These are phyloP conservation scores for Amanita jacksonii DNA, from an alignment of 768 basidiomycete genomes.

Conservation along the genomic window DNA sequence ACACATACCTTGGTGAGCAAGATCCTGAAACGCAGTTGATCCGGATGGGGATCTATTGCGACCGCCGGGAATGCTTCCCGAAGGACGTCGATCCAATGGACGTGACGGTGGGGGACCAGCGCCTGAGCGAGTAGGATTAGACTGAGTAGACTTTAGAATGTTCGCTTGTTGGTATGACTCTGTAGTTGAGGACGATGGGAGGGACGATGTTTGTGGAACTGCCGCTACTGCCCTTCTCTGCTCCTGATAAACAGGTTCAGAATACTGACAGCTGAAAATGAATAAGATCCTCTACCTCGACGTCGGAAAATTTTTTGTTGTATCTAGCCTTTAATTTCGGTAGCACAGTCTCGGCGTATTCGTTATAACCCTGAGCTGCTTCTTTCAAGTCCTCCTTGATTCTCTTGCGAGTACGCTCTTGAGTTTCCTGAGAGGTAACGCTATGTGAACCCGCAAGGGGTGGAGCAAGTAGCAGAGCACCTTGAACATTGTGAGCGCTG, in stretches of 20 bases:
- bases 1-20: conserved; percentile 68
- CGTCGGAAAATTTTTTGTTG: conserved; percentile 76
- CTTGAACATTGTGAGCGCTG: conserved; percentile 56
- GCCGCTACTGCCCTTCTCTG: conserved; percentile 43
- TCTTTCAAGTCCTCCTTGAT: conserved; percentile 88
- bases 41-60: conserved; percentile 75
- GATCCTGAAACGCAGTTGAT: conserved; percentile 76
- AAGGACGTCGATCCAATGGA: conserved; percentile 67
- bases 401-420: conserved; percentile 84
- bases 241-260: conserved; percentile 36
- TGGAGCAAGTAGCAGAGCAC: conserved; percentile 17
- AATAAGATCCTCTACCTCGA: conserved; percentile 47
- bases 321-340: conserved; percentile 78
- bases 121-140: conserved; percentile 42
- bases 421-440: conserved; percentile 58
- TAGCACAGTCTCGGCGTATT: conserved; percentile 70
- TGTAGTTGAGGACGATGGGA: conserved; percentile 17
- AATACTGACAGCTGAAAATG: not conserved
- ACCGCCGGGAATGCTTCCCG: conserved; percentile 39
- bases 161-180: conserved; percentile 19
- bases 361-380: conserved; percentile 65
- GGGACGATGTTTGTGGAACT: conserved; percentile 22
- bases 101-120: conserved; percentile 67
- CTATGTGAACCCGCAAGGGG: conserved; percentile 5
- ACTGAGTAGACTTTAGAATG: conserved; percentile 36